Evolutionary conservation across 2,329 filamentous ascomycete species (phyloP).

Genomic region (Penicillium corylophilum): DNA sequence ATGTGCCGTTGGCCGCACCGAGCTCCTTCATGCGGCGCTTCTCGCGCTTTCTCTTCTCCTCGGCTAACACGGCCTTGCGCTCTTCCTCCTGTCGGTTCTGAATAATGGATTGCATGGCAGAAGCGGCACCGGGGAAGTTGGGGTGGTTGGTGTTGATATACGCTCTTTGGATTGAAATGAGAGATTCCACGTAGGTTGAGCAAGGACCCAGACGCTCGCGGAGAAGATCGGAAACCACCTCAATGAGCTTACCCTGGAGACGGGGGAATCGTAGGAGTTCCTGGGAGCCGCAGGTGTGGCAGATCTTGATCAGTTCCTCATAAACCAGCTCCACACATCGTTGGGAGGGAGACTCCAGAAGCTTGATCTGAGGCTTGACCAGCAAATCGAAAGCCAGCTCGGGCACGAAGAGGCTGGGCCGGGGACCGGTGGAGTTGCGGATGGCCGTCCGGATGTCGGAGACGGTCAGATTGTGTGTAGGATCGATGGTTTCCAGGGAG

Average conservation of each 20-base stretch:
- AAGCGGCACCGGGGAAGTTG: constrained; percentile 94
- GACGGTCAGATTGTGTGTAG: constrained; percentile 89
- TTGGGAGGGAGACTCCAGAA: constrained; percentile 91
- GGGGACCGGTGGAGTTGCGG: constrained; percentile 92
- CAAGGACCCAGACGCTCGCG: constrained; percentile 87
- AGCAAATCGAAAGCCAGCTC: constrained; percentile 97
- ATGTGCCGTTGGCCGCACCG: constrained; percentile 66
- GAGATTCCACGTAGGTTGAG: constrained; percentile 87
- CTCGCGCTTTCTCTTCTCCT: constrained; percentile 84
- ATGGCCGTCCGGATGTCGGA: constrained; percentile 96
- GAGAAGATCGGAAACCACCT: constrained; percentile 93
- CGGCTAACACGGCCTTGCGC: constrained; percentile 72
- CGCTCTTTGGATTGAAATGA: constrained; percentile 94
- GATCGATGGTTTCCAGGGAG: constrained; percentile 92
- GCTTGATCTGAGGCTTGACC: constrained; percentile 97
- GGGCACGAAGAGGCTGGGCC: constrained; percentile 93
- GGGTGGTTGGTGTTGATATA: constrained; percentile 99
- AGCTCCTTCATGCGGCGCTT: constrained; percentile 79
- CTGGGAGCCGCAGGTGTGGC: constrained; percentile 94
- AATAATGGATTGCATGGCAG: constrained; percentile 96
- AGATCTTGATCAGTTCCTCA: constrained; percentile 98
- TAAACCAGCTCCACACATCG: constrained; percentile 97
- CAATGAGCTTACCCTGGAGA: constrained; percentile 93
- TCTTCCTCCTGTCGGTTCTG: constrained; percentile 93
- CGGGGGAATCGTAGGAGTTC: constrained; percentile 90